Conservation (phyloP, 1,284 basidiomycete species). For the Schizopora paradoxa region DNA sequence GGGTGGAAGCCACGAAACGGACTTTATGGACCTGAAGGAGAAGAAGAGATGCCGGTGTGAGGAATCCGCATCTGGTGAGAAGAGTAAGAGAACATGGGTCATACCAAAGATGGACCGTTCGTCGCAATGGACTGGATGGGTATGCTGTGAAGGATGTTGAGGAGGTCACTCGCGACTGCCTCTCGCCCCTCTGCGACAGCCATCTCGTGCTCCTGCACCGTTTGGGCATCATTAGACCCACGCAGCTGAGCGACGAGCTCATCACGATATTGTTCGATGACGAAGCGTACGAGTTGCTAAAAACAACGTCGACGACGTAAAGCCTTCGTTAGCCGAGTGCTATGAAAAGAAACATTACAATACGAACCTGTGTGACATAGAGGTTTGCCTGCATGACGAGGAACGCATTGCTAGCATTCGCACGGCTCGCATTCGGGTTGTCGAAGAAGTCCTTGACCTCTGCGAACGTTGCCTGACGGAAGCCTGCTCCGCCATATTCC, state of each 20-base stretch:
- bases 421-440: conserved; percentile 78
- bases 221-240: conserved; percentile 43
- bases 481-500: conserved; percentile 63
- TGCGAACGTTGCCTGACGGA: conserved; percentile 74
- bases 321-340: not conserved
- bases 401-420: conserved; percentile 80
- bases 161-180: conserved; percentile 72
- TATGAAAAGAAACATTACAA: not conserved
- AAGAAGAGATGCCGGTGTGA: not conserved
- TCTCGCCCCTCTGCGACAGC: conserved; percentile 66
- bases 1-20: conserved; percentile 81
- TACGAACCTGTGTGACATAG: conserved; percentile 75
- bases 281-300: conserved; percentile 85
- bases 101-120: conserved; percentile 73
- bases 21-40: conserved; percentile 77
- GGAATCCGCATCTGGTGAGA: not conserved
- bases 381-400: conserved; percentile 86
- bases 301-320: conserved; percentile 9
- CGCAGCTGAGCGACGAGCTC: conserved; percentile 68
- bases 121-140: conserved; percentile 88
- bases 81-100: not conserved
- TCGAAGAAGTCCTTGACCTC: conserved; percentile 87
- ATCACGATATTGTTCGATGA: conserved; percentile 84
- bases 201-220: conserved; percentile 36
- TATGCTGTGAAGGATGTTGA: conserved; percentile 81